Conservation (phyloP, 164 flowering plant species). For the Annona cherimola region DNA sequence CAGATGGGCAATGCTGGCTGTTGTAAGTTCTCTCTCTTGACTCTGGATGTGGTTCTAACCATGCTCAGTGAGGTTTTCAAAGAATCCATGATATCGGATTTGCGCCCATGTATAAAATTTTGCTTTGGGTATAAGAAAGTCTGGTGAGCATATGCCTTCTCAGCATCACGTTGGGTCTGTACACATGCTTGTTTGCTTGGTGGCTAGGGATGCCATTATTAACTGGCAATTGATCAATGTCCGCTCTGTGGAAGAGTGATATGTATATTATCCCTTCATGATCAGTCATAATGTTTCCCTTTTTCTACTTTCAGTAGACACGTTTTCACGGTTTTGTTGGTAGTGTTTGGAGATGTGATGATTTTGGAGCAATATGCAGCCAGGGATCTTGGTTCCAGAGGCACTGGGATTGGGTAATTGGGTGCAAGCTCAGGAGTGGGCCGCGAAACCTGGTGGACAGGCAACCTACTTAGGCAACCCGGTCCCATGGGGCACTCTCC, state of each 20-base stretch:
- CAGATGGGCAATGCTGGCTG: constrained; percentile 99
- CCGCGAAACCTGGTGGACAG: constrained; percentile 92
- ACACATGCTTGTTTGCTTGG: neutral
- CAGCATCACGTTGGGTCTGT: too few species aligned
- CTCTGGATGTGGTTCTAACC: neutral
- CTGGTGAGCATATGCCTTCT: too few species aligned
- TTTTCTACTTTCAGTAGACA: too few species aligned
- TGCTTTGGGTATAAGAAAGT: too few species aligned
- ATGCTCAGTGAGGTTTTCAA: too few species aligned
- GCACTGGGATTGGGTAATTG: constrained; percentile 97
- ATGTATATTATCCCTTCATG: too few species aligned
- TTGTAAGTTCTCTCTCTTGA: constrained; percentile 45
- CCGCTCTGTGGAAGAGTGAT: neutral
- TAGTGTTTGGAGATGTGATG: neutral
- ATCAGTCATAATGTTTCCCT: neutral
- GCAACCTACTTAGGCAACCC: constrained; percentile 95
- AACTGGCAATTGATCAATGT: neutral
- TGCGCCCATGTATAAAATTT: too few species aligned
- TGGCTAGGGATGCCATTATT: neutral
- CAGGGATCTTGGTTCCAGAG: constrained; percentile 92
- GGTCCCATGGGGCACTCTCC: constrained; percentile 97
- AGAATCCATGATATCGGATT: too few species aligned
- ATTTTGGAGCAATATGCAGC: constrained; percentile 41
- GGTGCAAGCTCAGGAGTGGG: constrained; percentile 99
- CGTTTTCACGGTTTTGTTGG: neutral